Base-by-base conservation (phyloP, 2,329 filamentous ascomycete genomes). In the Exophiala xenobiotica region DNA sequence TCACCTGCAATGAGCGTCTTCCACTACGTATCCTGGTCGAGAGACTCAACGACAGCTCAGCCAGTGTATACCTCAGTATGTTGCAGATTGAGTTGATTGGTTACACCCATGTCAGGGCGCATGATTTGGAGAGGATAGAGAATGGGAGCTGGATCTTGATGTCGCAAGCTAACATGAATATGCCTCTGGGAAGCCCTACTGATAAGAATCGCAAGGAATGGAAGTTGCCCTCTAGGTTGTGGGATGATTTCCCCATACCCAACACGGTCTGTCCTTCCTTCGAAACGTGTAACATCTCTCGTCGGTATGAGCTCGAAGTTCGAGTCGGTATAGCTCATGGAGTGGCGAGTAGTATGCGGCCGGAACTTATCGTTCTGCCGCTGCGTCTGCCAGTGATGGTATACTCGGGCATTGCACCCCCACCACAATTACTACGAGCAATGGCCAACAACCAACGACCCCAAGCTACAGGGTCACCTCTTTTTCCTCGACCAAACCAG, bases 191-290 rank as follows among this genome's bases (percentile, higher is more conserved):
- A n/a, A 72, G 73, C 53, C 75, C 64, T 43, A 74, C 56, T 61
- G 85, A 74, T 63, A 71, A 83, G 3, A 74, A 82, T 5, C 82
- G 83, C 39, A 80, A 81, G 8, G 88, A 95, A 63, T 74, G 85
- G 50, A 76, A 80, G n/a, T 86, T 90, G 49, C 74, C 82, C 41
- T 77, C 76, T 1, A 29, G 52, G 3, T 66, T 92, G 33, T 99
- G 93, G 93, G 81, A 81, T 56, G 75, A 76, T 33, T 76, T 81
- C 43, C 75, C 83, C 0, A 74, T 97, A 4, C 93, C 92, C 2
- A 93, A 89, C 66, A 92, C 88, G 0, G 83, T 99, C 8, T 85
- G 90, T 7, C 93, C 93, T 0, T 86, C 84, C 0, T 99, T 99
- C 66, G 77, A 83, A 42, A 89, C 90, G 1, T 99, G 93, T 71